Base-by-base conservation (phyloP, 495 filamentous ascomycete genomes). In the Achaetomiella virescens region DNA sequence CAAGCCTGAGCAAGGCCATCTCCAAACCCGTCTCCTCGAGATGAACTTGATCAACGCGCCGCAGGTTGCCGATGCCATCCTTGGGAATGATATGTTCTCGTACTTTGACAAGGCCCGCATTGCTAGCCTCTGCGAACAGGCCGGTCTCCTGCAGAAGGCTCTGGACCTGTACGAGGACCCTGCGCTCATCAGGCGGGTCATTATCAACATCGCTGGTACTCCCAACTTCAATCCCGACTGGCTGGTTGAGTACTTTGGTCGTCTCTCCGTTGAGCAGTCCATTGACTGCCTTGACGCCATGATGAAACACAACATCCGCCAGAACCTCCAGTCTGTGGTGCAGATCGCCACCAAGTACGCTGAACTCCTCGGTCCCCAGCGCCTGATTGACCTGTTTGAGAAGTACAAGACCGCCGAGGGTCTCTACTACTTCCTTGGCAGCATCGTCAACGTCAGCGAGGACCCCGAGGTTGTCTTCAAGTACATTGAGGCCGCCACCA, bases 1-100 rank as follows among this genome's bases (percentile, higher is more conserved):
- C 76, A 86, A 86, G 62, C 92, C 91, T 5, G 95, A 97, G 70
- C 90, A 99, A 57, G 92, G 84, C 43, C 83, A 90, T 61, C 78
- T 97, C 45, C 93, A 99, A 71, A 99, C 93, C 35, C 85, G 91
- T 52, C 78, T 99, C 21, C 75, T 99, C 43, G 93, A 99, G 78
- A 97, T 99, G 91, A 99, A 99, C 69, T 76, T 99, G 54, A 71
- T 92, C 69, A 92, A 95, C 65, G 95, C 95, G 0, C 91, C 93
- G 11, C 95, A 97, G 70, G 93, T 99, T 48, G 93, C 93, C 6
- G 93, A 97, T 70, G 93, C 93, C 18, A 97, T 99, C 60, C 83
- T 99, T 42, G 86, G 91, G 43, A 97, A 97, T 62, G 89, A 97
- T 59, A 95, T 99, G 81, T 97, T 99, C 75, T 89, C 88, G 1